These are phyloP conservation scores for Hapsidospora chrysogenum DNA, from an alignment of 495 filamentous ascomycete genomes.

Conservation along the genomic window DNA sequence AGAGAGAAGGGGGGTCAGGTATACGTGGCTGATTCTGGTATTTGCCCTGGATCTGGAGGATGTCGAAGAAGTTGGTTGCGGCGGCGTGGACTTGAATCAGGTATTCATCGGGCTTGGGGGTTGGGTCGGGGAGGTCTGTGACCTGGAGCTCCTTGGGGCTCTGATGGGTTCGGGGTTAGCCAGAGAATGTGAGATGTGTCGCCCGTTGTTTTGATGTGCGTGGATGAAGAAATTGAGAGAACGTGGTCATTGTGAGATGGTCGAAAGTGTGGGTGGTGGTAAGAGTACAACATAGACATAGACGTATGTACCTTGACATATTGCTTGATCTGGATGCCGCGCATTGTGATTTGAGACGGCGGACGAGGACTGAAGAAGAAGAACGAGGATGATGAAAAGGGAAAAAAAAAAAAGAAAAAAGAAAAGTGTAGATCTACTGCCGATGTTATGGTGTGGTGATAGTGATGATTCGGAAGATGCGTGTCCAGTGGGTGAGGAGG, in stretches of 20 bases:
- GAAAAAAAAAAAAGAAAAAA: too few species aligned
- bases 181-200: too few species aligned
- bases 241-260: background rate
- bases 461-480: too few species aligned
- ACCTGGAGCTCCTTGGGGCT: slow-evolving; percentile 66
- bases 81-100: slow-evolving; percentile 76
- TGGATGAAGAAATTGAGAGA: background rate
- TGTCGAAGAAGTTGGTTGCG: slow-evolving; percentile 92
- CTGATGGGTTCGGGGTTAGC: slow-evolving; percentile 21
- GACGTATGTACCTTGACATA: slow-evolving; percentile 49
- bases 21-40: slow-evolving; percentile 45
- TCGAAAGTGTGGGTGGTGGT: background rate
- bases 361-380: background rate
- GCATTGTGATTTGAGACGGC: slow-evolving; percentile 36
- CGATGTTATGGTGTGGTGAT: too few species aligned
- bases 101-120: slow-evolving; percentile 56
- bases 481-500: too few species aligned
- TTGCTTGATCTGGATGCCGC: slow-evolving; percentile 63
- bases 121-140: slow-evolving; percentile 53
- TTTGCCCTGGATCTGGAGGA: slow-evolving; percentile 73
- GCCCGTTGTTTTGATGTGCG: background rate
- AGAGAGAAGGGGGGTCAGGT: background rate
- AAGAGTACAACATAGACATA: background rate
- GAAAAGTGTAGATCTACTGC: too few species aligned
- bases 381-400: background rate